Base-by-base conservation (phyloP, 2,329 filamentous ascomycete species). In the Colletotrichum somersetense region DNA sequence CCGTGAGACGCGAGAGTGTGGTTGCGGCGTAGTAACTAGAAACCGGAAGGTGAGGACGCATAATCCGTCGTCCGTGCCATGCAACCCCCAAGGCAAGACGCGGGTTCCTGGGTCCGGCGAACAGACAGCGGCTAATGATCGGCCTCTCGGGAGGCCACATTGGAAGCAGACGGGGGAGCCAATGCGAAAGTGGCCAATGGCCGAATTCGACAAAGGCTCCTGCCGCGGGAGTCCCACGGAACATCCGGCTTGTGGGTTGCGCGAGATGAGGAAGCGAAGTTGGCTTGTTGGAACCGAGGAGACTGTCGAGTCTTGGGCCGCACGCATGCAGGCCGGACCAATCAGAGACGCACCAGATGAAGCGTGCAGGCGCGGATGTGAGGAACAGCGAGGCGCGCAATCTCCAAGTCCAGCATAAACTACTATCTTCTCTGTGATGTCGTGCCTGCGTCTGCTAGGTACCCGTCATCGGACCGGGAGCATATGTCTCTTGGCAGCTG, bases 101-200 rank as follows among this genome's bases (percentile, higher is more conserved):
- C 55, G 70, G 33, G 59, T 52, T 70, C 53, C 57, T 69, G 55
- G 59, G 40, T 72, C 35, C 55, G 42, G 70, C 70, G 70, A 70
- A 72, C 70, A 72, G 61, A 65, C 66, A 69, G 56, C 64, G 66
- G 59, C 30, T 67, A 62, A 44, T 16, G 48, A 70, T 57, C 66
- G 59, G 66, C 66, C 56, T 72, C 61, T 66, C 48, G 55, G 53
- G 48, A 53, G 46, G 65, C 52, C 35, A 63, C 48, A 5, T 46
- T n/a, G 44, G 44, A 40, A 20, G 26, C 35, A 53, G 42, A 30
- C 42, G 58, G 56, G 65, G 58, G 44, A 46, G 65, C 65, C 38
- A 59, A 44, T 58, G 50, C 38, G 57, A 61, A 69, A 42, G 66
- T 55, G 44, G 57, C 46, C 59, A 72, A 72, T 72, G 57, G 23